Evolutionary conservation across 1,284 basidiomycete genomes (phyloP).

Genomic region (Rhodotorula mucilaginosa): DNA sequence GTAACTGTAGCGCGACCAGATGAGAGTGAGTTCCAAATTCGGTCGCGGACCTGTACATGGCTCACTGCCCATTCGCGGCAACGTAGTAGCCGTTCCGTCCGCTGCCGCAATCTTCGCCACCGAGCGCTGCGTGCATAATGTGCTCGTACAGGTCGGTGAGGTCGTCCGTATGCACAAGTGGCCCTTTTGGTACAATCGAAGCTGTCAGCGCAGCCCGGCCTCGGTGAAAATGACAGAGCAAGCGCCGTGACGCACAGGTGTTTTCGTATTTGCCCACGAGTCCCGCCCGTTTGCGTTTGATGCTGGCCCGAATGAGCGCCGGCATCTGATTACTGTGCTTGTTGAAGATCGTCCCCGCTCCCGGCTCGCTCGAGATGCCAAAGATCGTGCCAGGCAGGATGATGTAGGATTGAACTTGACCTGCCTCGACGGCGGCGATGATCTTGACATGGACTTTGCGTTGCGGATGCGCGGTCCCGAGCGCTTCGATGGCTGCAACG

Average conservation of each 20-base stretch:
- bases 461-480: conserved; percentile 10
- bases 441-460: conserved; percentile 17
- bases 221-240: background rate
- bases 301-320: conserved; percentile 1
- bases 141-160: conserved; percentile 4
- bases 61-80: conserved; percentile 5
- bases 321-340: conserved; percentile 10
- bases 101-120: background rate
- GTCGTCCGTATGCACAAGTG: conserved; percentile 9
- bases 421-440: conserved; percentile 5
- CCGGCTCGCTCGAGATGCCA: background rate
- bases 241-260: conserved; percentile 3
- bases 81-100: background rate
- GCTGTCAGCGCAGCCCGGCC: no score
- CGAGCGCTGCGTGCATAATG: background rate
- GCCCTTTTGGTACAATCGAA: background rate
- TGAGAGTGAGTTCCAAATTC: background rate
- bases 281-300: conserved; percentile 1
- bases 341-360: background rate
- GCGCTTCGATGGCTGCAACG: conserved; percentile 7
- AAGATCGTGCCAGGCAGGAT: conserved; percentile 6
- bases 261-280: conserved; percentile 4
- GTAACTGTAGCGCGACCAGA: background rate
- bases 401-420: conserved; percentile 7
- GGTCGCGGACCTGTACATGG: background rate